A percentile compares a stretch with the other conserved stretches of the same genome.
These are phyloP conservation scores for Fusarium buxicola DNA, from an alignment of 2,329 filamentous ascomycete genomes.

Conservation along the genomic window DNA sequence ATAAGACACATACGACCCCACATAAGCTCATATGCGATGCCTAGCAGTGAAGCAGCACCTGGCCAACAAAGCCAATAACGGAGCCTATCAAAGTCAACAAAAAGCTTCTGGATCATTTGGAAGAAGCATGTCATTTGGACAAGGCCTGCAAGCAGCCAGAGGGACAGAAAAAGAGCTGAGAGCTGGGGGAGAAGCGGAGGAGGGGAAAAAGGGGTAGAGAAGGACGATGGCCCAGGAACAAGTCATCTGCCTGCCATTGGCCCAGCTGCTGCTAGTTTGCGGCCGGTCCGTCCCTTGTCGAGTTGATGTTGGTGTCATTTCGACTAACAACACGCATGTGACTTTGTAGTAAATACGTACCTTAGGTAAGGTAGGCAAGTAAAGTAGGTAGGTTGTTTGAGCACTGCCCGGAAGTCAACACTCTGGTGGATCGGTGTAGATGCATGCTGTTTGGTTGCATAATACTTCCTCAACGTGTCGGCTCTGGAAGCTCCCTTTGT, in stretches of 20 bases:
- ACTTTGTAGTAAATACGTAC: not conserved
- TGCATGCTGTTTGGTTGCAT: slow-evolving; percentile 7
- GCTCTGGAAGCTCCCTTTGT: slow-evolving; percentile 20
- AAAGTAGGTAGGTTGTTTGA: too few species aligned
- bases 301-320: slow-evolving; percentile 29
- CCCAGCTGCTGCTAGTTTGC: slow-evolving; percentile 15
- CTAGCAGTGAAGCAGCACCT: slow-evolving; percentile 1
- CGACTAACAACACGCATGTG: slow-evolving; percentile 1
- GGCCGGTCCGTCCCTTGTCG: slow-evolving; percentile 29
- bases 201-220: slow-evolving; percentile 17
- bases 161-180: slow-evolving; percentile 12
- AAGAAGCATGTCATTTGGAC: slow-evolving; percentile 12
- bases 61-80: slow-evolving; percentile 12
- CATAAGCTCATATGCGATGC: slow-evolving; percentile 36
- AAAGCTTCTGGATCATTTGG: slow-evolving; percentile 26
- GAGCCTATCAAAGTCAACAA: slow-evolving; percentile 10
- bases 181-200: slow-evolving; percentile 5
- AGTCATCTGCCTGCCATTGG: slow-evolving; percentile 11
- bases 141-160: not conserved
- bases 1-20: slow-evolving; percentile 31
- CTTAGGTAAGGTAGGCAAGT: too few species aligned
- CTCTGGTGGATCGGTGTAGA: slow-evolving; percentile 1
- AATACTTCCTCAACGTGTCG: slow-evolving; percentile 25
- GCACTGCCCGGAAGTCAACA: too few species aligned
- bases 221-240: slow-evolving; percentile 2